phyloP scores from a whole-genome alignment of 2,329 filamentous ascomycete genomes.

The Fusarium mexicanum region DNA sequence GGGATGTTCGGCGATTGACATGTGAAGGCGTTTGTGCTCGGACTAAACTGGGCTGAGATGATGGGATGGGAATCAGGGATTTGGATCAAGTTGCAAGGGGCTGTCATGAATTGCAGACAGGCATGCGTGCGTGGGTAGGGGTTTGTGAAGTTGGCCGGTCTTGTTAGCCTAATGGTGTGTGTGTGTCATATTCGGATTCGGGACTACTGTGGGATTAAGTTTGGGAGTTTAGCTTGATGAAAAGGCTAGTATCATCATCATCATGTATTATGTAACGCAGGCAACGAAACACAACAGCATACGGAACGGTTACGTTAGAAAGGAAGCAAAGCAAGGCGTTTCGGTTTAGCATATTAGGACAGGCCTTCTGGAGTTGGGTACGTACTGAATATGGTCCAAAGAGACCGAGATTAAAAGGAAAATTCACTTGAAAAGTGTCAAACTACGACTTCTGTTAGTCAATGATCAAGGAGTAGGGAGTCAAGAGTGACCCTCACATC shows the following conservation, averaged over 20 bases:
- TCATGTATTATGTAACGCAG: constrained; percentile 30
- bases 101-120: constrained; percentile 12
- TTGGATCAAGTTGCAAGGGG: constrained; percentile 20
- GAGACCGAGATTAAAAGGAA: constrained; percentile 1
- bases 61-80: constrained; percentile 22
- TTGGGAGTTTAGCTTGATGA: constrained; percentile 15
- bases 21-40: constrained; percentile 24
- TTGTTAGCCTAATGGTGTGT: constrained; percentile 4
- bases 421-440: neutral
- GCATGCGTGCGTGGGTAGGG: constrained; percentile 6
- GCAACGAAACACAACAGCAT: constrained; percentile 25
- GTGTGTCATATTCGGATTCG: constrained; percentile 13
- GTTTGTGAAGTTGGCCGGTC: constrained; percentile 4
- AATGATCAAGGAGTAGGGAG: neutral
- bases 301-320: constrained; percentile 29
- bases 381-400: neutral
- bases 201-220: constrained; percentile 20
- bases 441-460: neutral
- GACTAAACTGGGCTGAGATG: constrained; percentile 16
- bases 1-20: constrained; percentile 24
- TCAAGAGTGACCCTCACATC: constrained; percentile 9
- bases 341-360: constrained; percentile 22
- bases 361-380: neutral
- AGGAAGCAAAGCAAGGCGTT: constrained; percentile 29
- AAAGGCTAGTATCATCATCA: constrained; percentile 12